Evolutionary conservation across 176 grass and related monocot species (phyloP).

Genomic region (Oryza glumipatula): DNA sequence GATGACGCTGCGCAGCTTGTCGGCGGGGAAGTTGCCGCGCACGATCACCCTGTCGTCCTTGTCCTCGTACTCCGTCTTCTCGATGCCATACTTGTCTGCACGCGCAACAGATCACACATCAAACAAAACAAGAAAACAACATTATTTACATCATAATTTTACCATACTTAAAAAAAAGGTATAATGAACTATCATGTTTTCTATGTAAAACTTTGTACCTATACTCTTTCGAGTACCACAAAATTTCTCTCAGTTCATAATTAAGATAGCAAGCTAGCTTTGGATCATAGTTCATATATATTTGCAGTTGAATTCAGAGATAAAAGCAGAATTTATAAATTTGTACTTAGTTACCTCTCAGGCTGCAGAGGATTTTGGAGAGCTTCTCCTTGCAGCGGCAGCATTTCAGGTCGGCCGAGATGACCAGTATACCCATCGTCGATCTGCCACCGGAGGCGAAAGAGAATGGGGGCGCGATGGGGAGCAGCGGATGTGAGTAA

Average conservation of each 20-base stretch:
- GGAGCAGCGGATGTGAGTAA: background rate
- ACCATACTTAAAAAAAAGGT: too few relatives aligned
- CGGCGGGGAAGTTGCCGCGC: slow-evolving; percentile 29
- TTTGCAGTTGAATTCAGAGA: background rate
- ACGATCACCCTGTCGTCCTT: slow-evolving; percentile 25
- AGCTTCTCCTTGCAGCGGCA: background rate
- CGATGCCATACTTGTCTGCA: slow-evolving; percentile 43
- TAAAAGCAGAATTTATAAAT: background rate
- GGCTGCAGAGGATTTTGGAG: background rate
- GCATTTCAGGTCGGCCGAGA: background rate
- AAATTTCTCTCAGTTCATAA: too few relatives aligned
- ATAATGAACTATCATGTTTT: too few relatives aligned
- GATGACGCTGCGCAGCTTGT: slow-evolving; percentile 26
- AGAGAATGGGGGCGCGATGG: too few relatives aligned
- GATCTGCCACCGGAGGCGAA: too few relatives aligned
- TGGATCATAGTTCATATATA: too few relatives aligned
- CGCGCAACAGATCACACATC: too few relatives aligned
- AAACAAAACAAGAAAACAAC: background rate
- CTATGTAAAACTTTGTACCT: too few relatives aligned
- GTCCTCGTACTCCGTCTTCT: slow-evolving; percentile 42
- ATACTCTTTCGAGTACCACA: too few relatives aligned
- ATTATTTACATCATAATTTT: too few relatives aligned
- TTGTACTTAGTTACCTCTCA: background rate
- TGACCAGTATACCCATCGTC: background rate
- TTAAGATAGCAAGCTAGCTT: too few relatives aligned